A percentile compares a stretch with the other conserved stretches of the same genome.
phyloP scores from a whole-genome alignment of 75 land plant species.

The Pinus taeda region DNA sequence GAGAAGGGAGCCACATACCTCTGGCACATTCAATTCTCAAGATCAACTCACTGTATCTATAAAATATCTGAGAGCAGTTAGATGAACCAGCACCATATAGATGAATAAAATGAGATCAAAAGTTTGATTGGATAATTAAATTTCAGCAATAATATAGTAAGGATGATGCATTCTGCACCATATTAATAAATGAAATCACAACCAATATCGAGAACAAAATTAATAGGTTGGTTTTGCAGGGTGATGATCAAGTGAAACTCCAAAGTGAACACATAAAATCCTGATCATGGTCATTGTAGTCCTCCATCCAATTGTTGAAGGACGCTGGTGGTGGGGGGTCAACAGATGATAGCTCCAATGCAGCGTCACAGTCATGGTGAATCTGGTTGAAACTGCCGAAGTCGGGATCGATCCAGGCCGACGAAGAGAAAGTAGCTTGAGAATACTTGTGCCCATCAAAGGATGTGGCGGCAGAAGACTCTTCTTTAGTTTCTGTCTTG shows the following conservation, averaged over 20 bases:
- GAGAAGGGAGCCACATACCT: too few species aligned
- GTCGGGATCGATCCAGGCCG: neutral
- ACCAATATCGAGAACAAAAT: too few species aligned
- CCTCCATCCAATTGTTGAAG: slow-evolving; percentile 5
- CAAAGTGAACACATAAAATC: neutral
- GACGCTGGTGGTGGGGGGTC: neutral
- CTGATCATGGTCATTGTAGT: slow-evolving; percentile 5
- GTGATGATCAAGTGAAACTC: neutral
- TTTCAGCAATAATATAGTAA: too few species aligned
- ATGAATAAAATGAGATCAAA: too few species aligned
- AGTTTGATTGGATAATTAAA: too few species aligned
- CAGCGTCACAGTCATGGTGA: neutral
- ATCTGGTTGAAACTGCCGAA: neutral
- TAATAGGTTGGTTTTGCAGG: too few species aligned
- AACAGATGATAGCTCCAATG: neutral
- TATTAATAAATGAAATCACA: too few species aligned
- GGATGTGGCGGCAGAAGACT: neutral
- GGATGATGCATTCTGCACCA: too few species aligned
- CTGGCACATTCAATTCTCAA: too few species aligned
- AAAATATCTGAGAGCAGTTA: too few species aligned
- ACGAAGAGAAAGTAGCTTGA: neutral
- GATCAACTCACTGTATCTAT: too few species aligned
- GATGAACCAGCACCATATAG: too few species aligned
- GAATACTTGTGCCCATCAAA: neutral
- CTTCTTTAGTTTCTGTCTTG: neutral